Evolutionary conservation across 352 stramenopile genomes (phyloP).

Genomic region (Globisporangium heterothallicum): DNA sequence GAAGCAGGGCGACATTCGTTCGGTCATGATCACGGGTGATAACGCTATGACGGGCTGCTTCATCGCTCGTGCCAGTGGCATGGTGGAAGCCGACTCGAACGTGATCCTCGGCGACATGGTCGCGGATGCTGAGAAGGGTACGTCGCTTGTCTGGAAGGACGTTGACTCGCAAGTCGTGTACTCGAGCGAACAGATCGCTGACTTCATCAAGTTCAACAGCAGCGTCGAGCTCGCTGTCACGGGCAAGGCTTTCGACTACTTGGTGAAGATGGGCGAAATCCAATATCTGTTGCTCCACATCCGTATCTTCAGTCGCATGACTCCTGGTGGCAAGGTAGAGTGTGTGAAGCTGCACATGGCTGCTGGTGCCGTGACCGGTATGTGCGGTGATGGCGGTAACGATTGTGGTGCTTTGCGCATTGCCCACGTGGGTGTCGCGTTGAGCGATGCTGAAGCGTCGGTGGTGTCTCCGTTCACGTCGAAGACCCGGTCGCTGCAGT

Average conservation of each 20-base stretch:
- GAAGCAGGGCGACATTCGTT: conserved; percentile 67
- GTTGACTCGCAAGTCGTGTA: conserved; percentile 51
- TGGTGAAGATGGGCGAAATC: conserved; percentile 58
- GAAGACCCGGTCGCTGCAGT: conserved; percentile 64
- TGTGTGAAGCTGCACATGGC: conserved; percentile 67
- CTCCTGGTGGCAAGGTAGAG: conserved; percentile 61
- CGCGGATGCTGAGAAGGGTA: conserved; percentile 22
- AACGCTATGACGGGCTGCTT: conserved; percentile 79
- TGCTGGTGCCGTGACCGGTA: conserved; percentile 60
- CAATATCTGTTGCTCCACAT: conserved; percentile 56
- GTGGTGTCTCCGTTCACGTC: conserved; percentile 89
- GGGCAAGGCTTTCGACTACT: conserved; percentile 63
- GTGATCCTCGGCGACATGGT: conserved; percentile 68
- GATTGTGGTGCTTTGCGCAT: conserved; percentile 89
- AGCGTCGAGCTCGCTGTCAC: conserved; percentile 63
- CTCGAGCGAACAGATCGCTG: conserved; percentile 39
- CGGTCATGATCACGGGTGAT: conserved; percentile 88
- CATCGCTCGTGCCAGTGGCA: conserved; percentile 63
- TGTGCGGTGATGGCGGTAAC: conserved; percentile 87
- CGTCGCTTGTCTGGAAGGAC: conserved; percentile 55
- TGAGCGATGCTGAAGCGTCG: conserved; percentile 86
- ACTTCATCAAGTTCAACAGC: conserved; percentile 31
- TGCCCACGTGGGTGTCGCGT: conserved; percentile 86
- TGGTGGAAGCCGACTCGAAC: conserved; percentile 36
- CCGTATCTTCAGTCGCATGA: conserved; percentile 82